A percentile compares a stretch with the other conserved stretches of the same genome.
phyloP scores from a whole-genome alignment of 75 land plant genomes.

The Cupressus sempervirens region DNA sequence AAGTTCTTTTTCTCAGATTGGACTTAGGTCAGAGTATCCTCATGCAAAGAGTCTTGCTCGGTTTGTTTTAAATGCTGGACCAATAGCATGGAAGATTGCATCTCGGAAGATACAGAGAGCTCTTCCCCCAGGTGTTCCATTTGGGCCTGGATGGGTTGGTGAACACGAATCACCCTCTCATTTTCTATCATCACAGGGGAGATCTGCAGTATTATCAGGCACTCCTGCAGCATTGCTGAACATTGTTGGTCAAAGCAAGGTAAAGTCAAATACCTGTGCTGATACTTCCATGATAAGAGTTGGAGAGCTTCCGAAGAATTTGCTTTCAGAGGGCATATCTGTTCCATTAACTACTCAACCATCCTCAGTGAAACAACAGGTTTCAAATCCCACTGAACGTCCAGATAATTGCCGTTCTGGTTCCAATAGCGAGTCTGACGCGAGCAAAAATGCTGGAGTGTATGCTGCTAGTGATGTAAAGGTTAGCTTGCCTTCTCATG shows the following conservation, averaged over 20 bases:
- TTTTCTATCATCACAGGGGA: slow-evolving; percentile 20
- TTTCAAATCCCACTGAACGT: background rate
- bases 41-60: slow-evolving; percentile 61
- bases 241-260: slow-evolving; percentile 3
- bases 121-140: slow-evolving; percentile 37
- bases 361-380: background rate
- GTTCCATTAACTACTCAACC: background rate
- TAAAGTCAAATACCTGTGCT: background rate
- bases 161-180: slow-evolving; percentile 68
- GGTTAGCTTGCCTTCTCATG: background rate
- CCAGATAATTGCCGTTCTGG: background rate
- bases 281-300: background rate
- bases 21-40: slow-evolving; percentile 33
- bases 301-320: slow-evolving; percentile 8
- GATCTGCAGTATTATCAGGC: background rate
- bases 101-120: slow-evolving; percentile 42
- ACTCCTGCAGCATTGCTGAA: background rate
- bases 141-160: slow-evolving; percentile 76
- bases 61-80: slow-evolving; percentile 44
- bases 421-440: background rate
- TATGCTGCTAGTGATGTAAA: background rate
- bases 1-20: slow-evolving; percentile 41
- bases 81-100: slow-evolving; percentile 49
- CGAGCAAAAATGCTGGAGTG: background rate
- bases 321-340: slow-evolving; percentile 10